Base-by-base conservation (phyloP, 2,329 filamentous ascomycete species). In the Colletotrichum truncatum region DNA sequence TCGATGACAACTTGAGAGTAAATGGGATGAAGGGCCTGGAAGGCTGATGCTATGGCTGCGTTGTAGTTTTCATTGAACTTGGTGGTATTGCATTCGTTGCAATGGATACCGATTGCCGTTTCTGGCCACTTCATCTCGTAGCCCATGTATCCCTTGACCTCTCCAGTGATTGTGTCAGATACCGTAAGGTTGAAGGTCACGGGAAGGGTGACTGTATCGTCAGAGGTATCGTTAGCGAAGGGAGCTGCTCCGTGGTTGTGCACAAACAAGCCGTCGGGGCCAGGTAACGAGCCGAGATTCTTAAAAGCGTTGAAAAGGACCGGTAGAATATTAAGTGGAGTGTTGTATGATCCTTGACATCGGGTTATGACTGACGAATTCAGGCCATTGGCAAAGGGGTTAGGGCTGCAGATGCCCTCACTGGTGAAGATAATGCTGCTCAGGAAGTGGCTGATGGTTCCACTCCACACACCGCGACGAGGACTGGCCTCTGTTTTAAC, bases 341-440 rank as follows among this genome's bases (percentile, higher is more conserved):
- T 55, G 4, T 36, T 32, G 18, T 64, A 59, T 21, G 52, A 51
- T 5, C 59, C 58, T n/a, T 56, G 54, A 28, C 66, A 68, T 7
- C 39, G 64, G 18, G 60, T 45, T 3, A 55, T 68, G n/a, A 68
- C 51, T 7, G 64, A 60, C 3, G 66, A 67, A 30, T 67, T 68
- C 23, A 51, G 45, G 21, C 54, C 48, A 7, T 67, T 68, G 10
- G 41, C 28, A 12, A 68, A 64, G 12, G 66, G 34, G 16, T 46
- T 52, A 7, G 64, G 58, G n/a, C 60, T 63, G 49, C 66, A 68
- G 14, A 59, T 21, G 54, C 64, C 64, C 2, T 51, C 36, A 9
- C 36, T 56, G 30, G 45, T 58, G 26, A 63, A 54, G 25, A 55
- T 36, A 39, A 68, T 67, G 26, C 58, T 67, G 54, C 38, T 54